phyloP scores from a whole-genome alignment of 2,329 filamentous ascomycete species.

The Biscogniauxia marginata region DNA sequence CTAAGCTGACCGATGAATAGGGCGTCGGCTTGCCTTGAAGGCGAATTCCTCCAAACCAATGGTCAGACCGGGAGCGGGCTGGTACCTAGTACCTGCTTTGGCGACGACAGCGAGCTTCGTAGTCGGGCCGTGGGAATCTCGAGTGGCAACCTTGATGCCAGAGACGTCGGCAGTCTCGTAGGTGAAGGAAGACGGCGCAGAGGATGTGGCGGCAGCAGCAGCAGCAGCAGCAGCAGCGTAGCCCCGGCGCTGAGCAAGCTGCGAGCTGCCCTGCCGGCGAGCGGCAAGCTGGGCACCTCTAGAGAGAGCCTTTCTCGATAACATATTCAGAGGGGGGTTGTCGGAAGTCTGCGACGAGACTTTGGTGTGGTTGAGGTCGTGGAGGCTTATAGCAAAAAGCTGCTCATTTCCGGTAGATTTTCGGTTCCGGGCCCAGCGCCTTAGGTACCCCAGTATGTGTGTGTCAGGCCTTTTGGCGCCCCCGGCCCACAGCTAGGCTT shows the following conservation, averaged over 20 bases:
- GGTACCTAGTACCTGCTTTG: constrained; percentile 91
- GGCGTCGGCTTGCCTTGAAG: constrained; percentile 73
- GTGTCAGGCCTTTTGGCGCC: constrained; percentile 1
- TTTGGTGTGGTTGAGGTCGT: constrained; percentile 20
- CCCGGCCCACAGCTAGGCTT: constrained; percentile 10
- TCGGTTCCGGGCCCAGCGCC: constrained; percentile 22
- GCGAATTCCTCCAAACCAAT: constrained; percentile 92
- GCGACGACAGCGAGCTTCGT: constrained; percentile 88
- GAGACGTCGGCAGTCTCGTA: constrained; percentile 85
- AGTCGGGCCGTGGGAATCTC: constrained; percentile 84
- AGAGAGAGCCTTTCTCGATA: constrained; percentile 60
- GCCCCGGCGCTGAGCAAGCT: constrained; percentile 48
- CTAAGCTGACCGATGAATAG: constrained; percentile 5
- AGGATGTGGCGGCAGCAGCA: constrained; percentile 17
- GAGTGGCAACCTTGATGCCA: constrained; percentile 89
- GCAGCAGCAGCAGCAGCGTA: constrained; percentile 62
- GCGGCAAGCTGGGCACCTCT: constrained; percentile 58
- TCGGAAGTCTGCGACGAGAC: constrained; percentile 35
- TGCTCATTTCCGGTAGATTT: constrained; percentile 33
- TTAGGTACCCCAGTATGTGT: not conserved
- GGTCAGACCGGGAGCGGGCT: constrained; percentile 84
- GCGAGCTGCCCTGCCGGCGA: constrained; percentile 57
- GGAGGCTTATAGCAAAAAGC: constrained; percentile 31
- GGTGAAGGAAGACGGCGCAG: constrained; percentile 65
- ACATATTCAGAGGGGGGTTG: constrained; percentile 57